These are phyloP conservation scores for Saccharum hybrid DNA, from an alignment of 202 grass and related monocot genomes.

Conservation along the genomic window DNA sequence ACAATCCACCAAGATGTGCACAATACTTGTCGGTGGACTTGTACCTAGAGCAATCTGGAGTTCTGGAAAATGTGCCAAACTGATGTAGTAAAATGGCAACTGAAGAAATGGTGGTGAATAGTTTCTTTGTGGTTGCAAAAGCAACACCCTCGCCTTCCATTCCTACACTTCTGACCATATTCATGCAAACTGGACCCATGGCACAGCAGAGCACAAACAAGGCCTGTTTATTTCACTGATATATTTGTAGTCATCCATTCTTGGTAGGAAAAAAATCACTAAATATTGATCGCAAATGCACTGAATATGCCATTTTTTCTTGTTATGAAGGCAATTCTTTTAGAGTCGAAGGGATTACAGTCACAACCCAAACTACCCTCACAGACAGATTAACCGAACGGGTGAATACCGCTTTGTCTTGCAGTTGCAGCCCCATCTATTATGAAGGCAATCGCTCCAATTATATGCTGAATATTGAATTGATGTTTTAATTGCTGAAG, in stretches of 20 bases:
- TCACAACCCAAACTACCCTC: neutral
- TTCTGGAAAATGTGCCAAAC: neutral
- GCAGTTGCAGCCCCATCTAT: neutral
- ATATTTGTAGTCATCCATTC: neutral
- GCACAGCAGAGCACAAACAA: neutral
- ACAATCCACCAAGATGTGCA: neutral
- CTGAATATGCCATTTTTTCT: neutral
- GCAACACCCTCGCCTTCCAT: neutral
- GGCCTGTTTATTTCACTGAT: neutral
- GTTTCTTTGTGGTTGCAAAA: neutral
- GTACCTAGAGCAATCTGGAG: neutral
- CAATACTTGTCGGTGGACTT: neutral
- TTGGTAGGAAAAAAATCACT: neutral
- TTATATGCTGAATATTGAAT: neutral
- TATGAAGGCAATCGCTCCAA: conserved; percentile 16
- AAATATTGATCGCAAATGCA: neutral
- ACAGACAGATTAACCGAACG: neutral
- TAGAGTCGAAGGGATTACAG: neutral
- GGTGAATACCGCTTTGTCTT: neutral
- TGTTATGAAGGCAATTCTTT: neutral
- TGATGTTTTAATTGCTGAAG: neutral
- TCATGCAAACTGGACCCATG: neutral
- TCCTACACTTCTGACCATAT: neutral
- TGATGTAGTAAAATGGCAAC: neutral
- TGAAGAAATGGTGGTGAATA: neutral